phyloP scores from a whole-genome alignment of 1,284 basidiomycete species.

The Moniliophthora roreri region DNA sequence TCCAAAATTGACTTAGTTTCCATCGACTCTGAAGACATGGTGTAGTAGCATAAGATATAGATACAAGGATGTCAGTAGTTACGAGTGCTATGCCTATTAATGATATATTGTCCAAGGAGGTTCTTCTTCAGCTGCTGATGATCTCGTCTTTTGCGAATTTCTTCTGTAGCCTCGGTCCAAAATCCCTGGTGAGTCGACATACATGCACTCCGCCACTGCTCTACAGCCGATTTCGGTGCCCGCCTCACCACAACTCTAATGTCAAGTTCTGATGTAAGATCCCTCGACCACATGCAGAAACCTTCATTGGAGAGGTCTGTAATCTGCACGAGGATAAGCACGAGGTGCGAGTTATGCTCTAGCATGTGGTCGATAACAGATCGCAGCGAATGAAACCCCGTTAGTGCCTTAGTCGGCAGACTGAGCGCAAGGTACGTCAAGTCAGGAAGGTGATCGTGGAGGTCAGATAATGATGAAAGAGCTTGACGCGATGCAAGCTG shows the following conservation, averaged over 20 bases:
- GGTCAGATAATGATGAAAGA: slow-evolving; percentile 24
- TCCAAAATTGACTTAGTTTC: too few relatives aligned
- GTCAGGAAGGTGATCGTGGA: slow-evolving; percentile 21
- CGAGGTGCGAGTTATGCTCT: slow-evolving; percentile 9
- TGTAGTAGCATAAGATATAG: too few relatives aligned
- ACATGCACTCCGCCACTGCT: too few relatives aligned
- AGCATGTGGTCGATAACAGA: slow-evolving; percentile 5
- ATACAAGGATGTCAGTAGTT: too few relatives aligned
- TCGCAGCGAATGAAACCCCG: slow-evolving; percentile 2
- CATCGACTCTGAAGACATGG: too few relatives aligned
- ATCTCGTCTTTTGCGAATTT: neutral
- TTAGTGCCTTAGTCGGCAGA: slow-evolving; percentile 8
- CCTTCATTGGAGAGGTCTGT: slow-evolving; percentile 6
- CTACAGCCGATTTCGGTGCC: too few relatives aligned
- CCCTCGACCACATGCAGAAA: neutral
- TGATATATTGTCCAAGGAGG: too few relatives aligned
- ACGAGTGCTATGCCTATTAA: too few relatives aligned
- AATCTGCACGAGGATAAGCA: slow-evolving; percentile 8
- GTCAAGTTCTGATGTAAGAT: too few relatives aligned
- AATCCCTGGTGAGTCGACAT: too few relatives aligned
- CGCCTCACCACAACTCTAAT: too few relatives aligned
- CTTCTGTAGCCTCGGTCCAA: too few relatives aligned
- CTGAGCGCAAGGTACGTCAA: slow-evolving; percentile 37
- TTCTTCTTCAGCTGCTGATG: neutral
- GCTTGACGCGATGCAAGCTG: slow-evolving; percentile 27